A percentile compares a stretch with the other conserved stretches of the same genome.
These are phyloP conservation scores for Backusella morwellensis DNA, from an alignment of 192 early-diverging fungal genomes.

Conservation along the genomic window DNA sequence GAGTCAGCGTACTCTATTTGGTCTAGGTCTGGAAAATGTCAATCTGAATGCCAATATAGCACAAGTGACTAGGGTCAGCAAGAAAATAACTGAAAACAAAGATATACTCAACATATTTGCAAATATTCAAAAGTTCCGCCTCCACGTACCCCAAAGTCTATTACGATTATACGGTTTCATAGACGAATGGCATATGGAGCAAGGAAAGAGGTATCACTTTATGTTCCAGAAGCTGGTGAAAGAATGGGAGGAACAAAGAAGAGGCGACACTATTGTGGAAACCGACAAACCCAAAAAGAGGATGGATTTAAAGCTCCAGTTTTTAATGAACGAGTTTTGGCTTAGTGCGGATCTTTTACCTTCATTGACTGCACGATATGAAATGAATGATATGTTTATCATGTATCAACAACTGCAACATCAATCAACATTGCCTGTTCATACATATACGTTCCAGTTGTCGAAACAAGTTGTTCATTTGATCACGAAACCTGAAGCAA, in stretches of 20 bases:
- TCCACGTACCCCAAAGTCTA: constrained; percentile 59
- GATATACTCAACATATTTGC: constrained; percentile 50
- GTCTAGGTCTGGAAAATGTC: constrained; percentile 40
- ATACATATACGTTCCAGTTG: constrained; percentile 49
- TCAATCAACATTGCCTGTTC: constrained; percentile 23
- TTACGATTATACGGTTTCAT: constrained; percentile 71
- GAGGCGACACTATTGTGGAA: background rate
- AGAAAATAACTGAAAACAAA: constrained; percentile 20
- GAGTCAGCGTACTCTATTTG: constrained; percentile 26
- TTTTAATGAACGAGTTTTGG: constrained; percentile 54
- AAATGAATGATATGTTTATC: constrained; percentile 51
- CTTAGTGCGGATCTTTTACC: constrained; percentile 65
- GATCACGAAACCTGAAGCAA: constrained; percentile 26
- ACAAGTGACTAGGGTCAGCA: constrained; percentile 31
- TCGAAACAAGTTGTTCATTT: constrained; percentile 54
- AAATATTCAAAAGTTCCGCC: constrained; percentile 40
- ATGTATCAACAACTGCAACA: constrained; percentile 45
- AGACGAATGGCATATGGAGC: constrained; percentile 73
- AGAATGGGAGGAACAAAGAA: constrained; percentile 62
- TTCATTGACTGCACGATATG: constrained; percentile 58
- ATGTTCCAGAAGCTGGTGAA: constrained; percentile 66
- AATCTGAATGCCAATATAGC: constrained; percentile 44
- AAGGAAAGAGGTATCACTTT: constrained; percentile 61
- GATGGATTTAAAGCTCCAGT: constrained; percentile 59
- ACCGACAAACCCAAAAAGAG: constrained; percentile 17